These are phyloP conservation scores for Termitomyces heimii DNA, from an alignment of 768 basidiomycete species.

Conservation along the genomic window DNA sequence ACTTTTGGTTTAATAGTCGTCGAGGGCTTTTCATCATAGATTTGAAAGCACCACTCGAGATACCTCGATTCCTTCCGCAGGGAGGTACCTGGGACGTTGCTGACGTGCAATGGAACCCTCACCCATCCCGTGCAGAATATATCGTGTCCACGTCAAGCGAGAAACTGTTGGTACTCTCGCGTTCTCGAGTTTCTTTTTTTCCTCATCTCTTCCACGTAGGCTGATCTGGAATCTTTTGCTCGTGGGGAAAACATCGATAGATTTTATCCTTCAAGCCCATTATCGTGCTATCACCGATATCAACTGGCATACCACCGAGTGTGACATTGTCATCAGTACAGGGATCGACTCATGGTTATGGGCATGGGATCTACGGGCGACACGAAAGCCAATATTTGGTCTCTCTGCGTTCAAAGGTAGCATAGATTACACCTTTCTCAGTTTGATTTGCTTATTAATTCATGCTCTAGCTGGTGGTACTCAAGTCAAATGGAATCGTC, in stretches of 20 bases:
- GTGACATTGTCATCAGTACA: conserved; percentile 82
- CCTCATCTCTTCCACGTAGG: conserved; percentile 25
- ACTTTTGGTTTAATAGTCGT: conserved; percentile 35
- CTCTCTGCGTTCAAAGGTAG: conserved; percentile 40
- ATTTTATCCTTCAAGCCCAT: conserved; percentile 83
- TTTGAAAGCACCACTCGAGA: conserved; percentile 77
- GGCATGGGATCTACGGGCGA: conserved; percentile 84
- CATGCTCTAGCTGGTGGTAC: conserved; percentile 73
- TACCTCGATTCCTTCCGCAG: conserved; percentile 93
- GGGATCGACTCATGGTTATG: conserved; percentile 93
- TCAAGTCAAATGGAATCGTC: conserved; percentile 96
- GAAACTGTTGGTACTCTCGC: conserved; percentile 55
- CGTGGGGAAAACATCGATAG: conserved; percentile 70
- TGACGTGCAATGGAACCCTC: conserved; percentile 91
- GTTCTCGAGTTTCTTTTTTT: neutral
- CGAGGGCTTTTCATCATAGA: conserved; percentile 95
- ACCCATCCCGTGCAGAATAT: conserved; percentile 66
- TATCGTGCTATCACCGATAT: conserved; percentile 96
- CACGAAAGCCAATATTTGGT: conserved; percentile 74
- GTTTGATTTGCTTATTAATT: neutral
- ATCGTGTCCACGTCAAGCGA: conserved; percentile 87
- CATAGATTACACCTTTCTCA: neutral
- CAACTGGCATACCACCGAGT: conserved; percentile 90
- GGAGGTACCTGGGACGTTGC: conserved; percentile 96
- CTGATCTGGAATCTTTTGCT: conserved; percentile 93